phyloP scores from a whole-genome alignment of 441 rosid genomes.

The Capsella rubella region DNA sequence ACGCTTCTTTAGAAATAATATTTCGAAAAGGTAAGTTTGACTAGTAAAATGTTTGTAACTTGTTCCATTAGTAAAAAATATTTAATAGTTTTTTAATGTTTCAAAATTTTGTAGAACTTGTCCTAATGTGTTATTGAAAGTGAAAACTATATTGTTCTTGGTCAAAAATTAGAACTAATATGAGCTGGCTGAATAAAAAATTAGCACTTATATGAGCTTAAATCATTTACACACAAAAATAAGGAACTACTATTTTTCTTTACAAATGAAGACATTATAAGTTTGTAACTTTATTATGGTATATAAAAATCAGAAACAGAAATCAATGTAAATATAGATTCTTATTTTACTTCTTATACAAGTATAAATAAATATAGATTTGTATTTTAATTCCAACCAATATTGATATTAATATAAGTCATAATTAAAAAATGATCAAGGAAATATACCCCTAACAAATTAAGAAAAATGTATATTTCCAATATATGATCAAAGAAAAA shows the following conservation, averaged over 20 bases:
- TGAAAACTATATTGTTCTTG: neutral
- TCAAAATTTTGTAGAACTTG: neutral
- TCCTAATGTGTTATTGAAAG: neutral
- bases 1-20: neutral
- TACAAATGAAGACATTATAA: neutral
- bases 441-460: too few species aligned
- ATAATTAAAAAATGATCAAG: neutral
- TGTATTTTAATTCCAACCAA: neutral
- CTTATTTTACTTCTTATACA: neutral
- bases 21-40: constrained; percentile 41
- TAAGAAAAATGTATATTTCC: too few species aligned
- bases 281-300: neutral
- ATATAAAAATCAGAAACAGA: neutral
- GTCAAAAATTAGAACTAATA: neutral
- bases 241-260: neutral
- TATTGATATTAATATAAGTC: neutral
- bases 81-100: neutral
- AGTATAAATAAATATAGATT: neutral
- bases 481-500: too few species aligned
- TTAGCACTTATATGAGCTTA: neutral
- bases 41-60: constrained; percentile 36
- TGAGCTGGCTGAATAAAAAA: constrained; percentile 1
- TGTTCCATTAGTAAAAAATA: constrained; percentile 8
- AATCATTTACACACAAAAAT: constrained; percentile 8
- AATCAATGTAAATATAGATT: neutral